A percentile compares a stretch with the other conserved stretches of the same genome.
These are phyloP conservation scores for Paraphoma sp. DNA, from an alignment of 2,329 filamentous ascomycete species.

Conservation along the genomic window DNA sequence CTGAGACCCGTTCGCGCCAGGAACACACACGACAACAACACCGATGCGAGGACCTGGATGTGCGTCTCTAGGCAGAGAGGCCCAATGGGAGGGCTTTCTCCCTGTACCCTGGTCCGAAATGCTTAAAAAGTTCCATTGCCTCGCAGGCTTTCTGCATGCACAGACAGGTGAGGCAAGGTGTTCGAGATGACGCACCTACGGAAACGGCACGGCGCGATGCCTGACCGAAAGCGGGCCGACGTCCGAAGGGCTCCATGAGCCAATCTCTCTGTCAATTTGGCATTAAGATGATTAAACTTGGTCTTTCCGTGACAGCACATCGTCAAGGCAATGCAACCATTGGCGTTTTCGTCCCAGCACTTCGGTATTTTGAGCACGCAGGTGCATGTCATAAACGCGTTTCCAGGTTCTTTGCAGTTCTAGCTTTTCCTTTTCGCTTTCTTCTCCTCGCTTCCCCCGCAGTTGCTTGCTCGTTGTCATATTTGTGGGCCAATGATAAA, in stretches of 20 bases:
- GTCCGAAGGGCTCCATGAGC: background rate
- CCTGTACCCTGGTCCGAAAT: slow-evolving; percentile 7
- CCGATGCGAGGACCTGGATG: background rate
- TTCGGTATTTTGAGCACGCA: slow-evolving; percentile 24
- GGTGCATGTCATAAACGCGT: slow-evolving; percentile 40
- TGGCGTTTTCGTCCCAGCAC: slow-evolving; percentile 30
- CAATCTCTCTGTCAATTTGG: background rate
- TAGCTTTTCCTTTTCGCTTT: slow-evolving; percentile 31
- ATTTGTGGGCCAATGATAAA: slow-evolving; percentile 38
- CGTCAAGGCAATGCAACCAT: slow-evolving; percentile 35
- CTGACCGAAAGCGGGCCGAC: slow-evolving; percentile 1
- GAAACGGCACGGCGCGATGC: slow-evolving; percentile 6
- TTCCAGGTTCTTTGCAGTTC: slow-evolving; percentile 30
- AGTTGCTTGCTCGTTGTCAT: slow-evolving; percentile 28
- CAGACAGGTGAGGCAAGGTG: slow-evolving; percentile 24
- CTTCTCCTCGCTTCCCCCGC: slow-evolving; percentile 32
- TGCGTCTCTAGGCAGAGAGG: background rate
- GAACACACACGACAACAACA: slow-evolving; percentile 13
- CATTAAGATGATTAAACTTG: background rate
- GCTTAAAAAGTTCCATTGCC: slow-evolving; percentile 12
- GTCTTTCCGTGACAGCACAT: slow-evolving; percentile 34
- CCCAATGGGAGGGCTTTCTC: background rate
- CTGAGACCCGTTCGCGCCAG: slow-evolving; percentile 32
- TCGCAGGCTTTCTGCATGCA: slow-evolving; percentile 21
- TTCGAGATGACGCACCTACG: slow-evolving; percentile 29